phyloP scores from a whole-genome alignment of 768 basidiomycete species.

The Hypholoma fasciculare region DNA sequence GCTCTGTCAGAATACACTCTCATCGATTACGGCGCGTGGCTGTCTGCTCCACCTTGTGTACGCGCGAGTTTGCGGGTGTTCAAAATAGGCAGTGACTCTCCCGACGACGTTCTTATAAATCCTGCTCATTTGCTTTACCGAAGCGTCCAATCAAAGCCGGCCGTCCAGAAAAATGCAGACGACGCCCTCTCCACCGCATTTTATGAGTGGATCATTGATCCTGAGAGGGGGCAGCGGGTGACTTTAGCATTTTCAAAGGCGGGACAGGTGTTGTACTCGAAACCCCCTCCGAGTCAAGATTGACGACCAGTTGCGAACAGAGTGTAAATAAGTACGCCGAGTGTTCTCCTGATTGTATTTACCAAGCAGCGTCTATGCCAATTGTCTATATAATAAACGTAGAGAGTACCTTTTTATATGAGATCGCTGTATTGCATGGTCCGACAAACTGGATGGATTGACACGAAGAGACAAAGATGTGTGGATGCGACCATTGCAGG shows the following conservation, averaged over 20 bases:
- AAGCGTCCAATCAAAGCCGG: conserved; percentile 25
- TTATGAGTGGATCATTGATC: conserved; percentile 41
- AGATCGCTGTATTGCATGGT: too few relatives aligned
- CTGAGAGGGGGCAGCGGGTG: conserved; percentile 45
- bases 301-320: too few relatives aligned
- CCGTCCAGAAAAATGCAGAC: conserved; percentile 15
- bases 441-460: too few relatives aligned
- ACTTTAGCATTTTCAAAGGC: conserved; percentile 36
- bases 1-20: conserved; percentile 52
- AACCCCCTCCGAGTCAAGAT: conserved; percentile 18
- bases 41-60: conserved; percentile 37
- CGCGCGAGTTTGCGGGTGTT: conserved; percentile 35
- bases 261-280: conserved; percentile 28
- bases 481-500: too few relatives aligned
- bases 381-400: too few relatives aligned
- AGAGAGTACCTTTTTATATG: too few relatives aligned
- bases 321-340: too few relatives aligned
- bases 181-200: conserved; percentile 35
- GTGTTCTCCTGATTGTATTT: too few relatives aligned
- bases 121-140: conserved; percentile 42
- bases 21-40: conserved; percentile 51
- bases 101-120: conserved; percentile 45
- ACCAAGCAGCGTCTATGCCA: too few relatives aligned
- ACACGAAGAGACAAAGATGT: too few relatives aligned
- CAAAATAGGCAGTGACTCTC: conserved; percentile 39